phyloP scores from a whole-genome alignment of 805 yeast genomes.

The Wickerhamomyces ciferrii region DNA sequence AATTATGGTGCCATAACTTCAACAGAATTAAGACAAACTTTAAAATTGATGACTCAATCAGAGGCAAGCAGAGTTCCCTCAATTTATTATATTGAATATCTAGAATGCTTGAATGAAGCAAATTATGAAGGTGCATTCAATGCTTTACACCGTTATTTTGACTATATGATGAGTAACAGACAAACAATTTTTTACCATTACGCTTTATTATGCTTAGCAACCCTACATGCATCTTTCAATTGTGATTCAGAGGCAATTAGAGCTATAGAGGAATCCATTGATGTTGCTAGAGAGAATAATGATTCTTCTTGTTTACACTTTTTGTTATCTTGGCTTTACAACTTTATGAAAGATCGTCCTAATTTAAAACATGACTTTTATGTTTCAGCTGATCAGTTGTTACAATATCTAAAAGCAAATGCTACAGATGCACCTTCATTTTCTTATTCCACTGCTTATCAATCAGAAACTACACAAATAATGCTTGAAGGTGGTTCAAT shows the following conservation, averaged over 20 bases:
- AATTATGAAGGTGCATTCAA: conserved; percentile 55
- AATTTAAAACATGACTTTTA: conserved; percentile 44
- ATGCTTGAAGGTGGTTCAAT: conserved; percentile 47
- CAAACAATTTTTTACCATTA: conserved; percentile 68
- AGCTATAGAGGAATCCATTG: conserved; percentile 81
- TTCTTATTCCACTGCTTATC: conserved; percentile 54
- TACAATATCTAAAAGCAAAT: conserved; percentile 42
- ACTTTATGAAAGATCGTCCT: conserved; percentile 67
- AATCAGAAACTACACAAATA: conserved; percentile 54
- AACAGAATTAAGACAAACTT: conserved; percentile 32
- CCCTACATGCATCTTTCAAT: conserved; percentile 65
- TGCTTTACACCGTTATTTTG: conserved; percentile 59
- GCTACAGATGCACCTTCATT: conserved; percentile 22
- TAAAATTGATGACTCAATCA: conserved; percentile 41
- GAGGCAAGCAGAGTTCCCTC: conserved; percentile 39
- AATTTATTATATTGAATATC: conserved; percentile 51
- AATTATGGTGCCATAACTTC: conserved; percentile 47
- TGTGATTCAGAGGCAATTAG: conserved; percentile 57
- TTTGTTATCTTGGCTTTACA: conserved; percentile 68
- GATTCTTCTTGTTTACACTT: conserved; percentile 70
- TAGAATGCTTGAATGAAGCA: conserved; percentile 50
- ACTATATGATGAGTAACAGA: conserved; percentile 68
- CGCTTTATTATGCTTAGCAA: conserved; percentile 68
- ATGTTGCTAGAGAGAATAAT: conserved; percentile 81
- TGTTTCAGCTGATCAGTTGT: conserved; percentile 58